A percentile compares a stretch with the other conserved stretches of the same genome.
Evolutionary conservation across 108 stramenopile species (phyloP).

Genomic region (Aurantiochytrium sp.): DNA sequence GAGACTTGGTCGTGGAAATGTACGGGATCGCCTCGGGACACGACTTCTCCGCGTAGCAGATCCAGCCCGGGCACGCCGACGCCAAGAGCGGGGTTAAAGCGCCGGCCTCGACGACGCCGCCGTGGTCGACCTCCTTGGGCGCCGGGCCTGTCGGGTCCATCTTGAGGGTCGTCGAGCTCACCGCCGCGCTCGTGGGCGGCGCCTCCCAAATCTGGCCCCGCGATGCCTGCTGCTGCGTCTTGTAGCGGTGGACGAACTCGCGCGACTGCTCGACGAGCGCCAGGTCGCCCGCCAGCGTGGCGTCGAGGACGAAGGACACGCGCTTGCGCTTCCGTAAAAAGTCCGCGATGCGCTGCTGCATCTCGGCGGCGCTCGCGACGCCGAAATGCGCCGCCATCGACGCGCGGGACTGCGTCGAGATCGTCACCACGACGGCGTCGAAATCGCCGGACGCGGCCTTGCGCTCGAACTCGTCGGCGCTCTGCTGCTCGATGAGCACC

Average conservation of each 20-base stretch:
- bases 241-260: conserved; percentile 45
- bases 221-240: background rate
- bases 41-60: conserved; percentile 96
- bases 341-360: conserved; percentile 31
- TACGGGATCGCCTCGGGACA: conserved; percentile 70
- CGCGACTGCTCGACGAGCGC: conserved; percentile 43
- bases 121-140: background rate
- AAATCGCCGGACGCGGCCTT: background rate
- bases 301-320: conserved; percentile 46
- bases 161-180: background rate
- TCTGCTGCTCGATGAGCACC: conserved; percentile 84
- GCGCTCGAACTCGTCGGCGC: background rate
- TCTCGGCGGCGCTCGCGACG: background rate
- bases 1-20: conserved; percentile 72
- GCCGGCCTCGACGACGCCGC: background rate
- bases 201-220: background rate
- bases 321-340: conserved; percentile 38
- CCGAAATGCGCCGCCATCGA: background rate
- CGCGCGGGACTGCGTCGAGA: conserved; percentile 9
- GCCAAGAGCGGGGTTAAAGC: conserved; percentile 69
- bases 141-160: background rate
- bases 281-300: conserved; percentile 40
- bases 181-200: conserved; percentile 19
- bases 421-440: background rate
- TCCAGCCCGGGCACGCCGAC: conserved; percentile 92